Evolutionary conservation across 345 rosid species (phyloP).

Genomic region (Hibiscus syriacus): DNA sequence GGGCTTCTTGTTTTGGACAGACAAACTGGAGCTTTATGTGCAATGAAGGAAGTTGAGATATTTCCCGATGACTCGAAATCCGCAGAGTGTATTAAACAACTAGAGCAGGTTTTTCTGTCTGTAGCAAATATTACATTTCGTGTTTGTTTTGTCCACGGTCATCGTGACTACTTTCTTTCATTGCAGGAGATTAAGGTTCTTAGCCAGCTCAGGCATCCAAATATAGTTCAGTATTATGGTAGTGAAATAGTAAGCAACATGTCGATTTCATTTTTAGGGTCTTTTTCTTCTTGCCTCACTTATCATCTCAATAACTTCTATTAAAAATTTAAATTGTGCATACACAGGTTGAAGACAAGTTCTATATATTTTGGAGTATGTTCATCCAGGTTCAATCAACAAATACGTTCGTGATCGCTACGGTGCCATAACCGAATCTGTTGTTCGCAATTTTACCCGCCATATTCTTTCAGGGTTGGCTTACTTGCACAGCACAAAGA

Average conservation of each 20-base stretch:
- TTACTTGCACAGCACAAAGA: slow-evolving; percentile 81
- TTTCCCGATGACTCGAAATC: slow-evolving; percentile 87
- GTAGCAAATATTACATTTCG: slow-evolving; percentile 3
- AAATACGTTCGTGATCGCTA: slow-evolving; percentile 79
- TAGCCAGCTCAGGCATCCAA: slow-evolving; percentile 86
- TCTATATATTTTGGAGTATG: slow-evolving; percentile 86
- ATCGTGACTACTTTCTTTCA: slow-evolving; percentile 8
- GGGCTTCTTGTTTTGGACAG: slow-evolving; percentile 31
- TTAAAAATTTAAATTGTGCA: slow-evolving; percentile 9
- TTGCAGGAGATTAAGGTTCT: slow-evolving; percentile 88
- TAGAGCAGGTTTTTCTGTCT: slow-evolving; percentile 58
- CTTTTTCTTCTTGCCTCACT: neutral
- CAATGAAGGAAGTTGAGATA: slow-evolving; percentile 94
- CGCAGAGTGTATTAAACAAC: slow-evolving; percentile 28
- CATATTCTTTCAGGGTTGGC: slow-evolving; percentile 90
- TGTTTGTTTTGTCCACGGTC: neutral
- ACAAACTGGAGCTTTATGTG: slow-evolving; percentile 93
- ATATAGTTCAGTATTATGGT: slow-evolving; percentile 96
- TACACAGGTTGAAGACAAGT: slow-evolving; percentile 65
- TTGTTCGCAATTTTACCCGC: slow-evolving; percentile 86
- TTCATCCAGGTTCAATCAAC: slow-evolving; percentile 94
- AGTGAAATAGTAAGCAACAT: slow-evolving; percentile 81
- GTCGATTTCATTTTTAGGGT: slow-evolving; percentile 9
- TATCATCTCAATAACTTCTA: slow-evolving; percentile 8
- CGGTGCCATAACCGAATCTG: slow-evolving; percentile 86